phyloP scores from a whole-genome alignment of 495 filamentous ascomycete species.

The Neurospora sp. region DNA sequence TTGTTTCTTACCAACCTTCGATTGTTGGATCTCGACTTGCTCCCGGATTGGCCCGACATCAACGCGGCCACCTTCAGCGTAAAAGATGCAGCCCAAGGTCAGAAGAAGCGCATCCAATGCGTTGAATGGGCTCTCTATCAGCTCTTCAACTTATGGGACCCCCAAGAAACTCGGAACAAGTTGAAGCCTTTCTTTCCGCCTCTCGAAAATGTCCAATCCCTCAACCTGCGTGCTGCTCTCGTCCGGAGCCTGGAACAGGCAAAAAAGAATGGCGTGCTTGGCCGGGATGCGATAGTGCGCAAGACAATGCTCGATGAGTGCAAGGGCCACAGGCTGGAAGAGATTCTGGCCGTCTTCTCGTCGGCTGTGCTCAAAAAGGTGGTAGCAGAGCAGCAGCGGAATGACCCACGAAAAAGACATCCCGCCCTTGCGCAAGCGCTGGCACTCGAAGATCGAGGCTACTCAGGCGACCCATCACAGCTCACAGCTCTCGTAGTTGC shows the following conservation, averaged over 20 bases:
- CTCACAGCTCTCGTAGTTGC: conserved; percentile 61
- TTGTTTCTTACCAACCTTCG: conserved; percentile 73
- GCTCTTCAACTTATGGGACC: conserved; percentile 74
- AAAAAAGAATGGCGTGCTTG: conserved; percentile 77
- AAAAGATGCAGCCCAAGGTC: conserved; percentile 56
- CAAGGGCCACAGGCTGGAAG: conserved; percentile 70
- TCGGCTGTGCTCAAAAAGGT: conserved; percentile 66
- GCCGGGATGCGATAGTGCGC: conserved; percentile 64
- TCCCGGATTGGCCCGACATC: conserved; percentile 68
- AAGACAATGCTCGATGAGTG: conserved; percentile 93
- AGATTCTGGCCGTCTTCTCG: conserved; percentile 71
- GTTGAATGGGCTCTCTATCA: conserved; percentile 81
- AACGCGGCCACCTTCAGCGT: conserved; percentile 52
- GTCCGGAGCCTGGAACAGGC: conserved; percentile 66
- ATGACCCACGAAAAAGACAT: conserved; percentile 16
- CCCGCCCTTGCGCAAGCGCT: conserved; percentile 46
- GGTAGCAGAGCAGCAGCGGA: conserved; percentile 35
- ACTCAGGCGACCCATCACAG: conserved; percentile 47
- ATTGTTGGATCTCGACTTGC: conserved; percentile 65
- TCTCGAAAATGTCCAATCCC: conserved; percentile 72
- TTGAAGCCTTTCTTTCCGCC: conserved; percentile 83
- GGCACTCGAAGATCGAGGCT: conserved; percentile 51
- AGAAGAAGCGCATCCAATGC: conserved; percentile 66
- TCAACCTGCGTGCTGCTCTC: conserved; percentile 81
- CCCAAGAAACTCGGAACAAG: conserved; percentile 65